These are phyloP conservation scores for Paracamarosporium sp. DNA, from an alignment of 2,329 filamentous ascomycete species.

Conservation along the genomic window DNA sequence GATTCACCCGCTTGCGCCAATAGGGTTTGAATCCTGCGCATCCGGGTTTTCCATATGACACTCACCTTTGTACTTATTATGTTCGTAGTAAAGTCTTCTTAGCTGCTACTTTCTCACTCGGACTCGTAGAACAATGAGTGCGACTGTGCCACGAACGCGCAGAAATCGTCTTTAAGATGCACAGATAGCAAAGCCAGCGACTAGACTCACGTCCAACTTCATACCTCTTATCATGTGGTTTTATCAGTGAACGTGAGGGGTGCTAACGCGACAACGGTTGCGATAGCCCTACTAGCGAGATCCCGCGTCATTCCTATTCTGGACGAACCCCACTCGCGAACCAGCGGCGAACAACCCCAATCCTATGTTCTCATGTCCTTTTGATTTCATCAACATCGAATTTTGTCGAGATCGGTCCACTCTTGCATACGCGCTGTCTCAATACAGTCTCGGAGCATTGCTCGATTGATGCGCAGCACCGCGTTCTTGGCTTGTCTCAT, in stretches of 20 bases:
- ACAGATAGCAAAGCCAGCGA: no score
- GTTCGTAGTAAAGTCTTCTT: background rate
- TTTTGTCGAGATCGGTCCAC: constrained; percentile 9
- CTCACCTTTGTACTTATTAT: background rate
- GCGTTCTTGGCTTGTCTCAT: background rate
- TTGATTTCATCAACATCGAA: constrained; percentile 3
- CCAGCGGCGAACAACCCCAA: background rate
- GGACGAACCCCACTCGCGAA: background rate
- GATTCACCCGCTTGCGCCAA: no score
- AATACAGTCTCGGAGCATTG: constrained; percentile 21
- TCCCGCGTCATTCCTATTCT: background rate
- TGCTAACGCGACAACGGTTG: background rate
- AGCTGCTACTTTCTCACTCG: background rate
- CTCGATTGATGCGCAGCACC: constrained; percentile 12
- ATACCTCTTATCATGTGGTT: background rate
- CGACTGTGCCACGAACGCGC: background rate
- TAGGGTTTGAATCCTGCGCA: no score
- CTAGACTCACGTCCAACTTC: no score
- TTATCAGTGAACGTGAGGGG: background rate
- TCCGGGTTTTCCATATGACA: no score
- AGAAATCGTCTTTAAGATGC: background rate
- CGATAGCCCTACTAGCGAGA: background rate
- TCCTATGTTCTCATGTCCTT: background rate
- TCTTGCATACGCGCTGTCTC: constrained; percentile 16
- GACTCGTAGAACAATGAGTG: no score